Evolutionary conservation across 768 basidiomycete species (phyloP).

Genomic region (Lactarius vividus): DNA sequence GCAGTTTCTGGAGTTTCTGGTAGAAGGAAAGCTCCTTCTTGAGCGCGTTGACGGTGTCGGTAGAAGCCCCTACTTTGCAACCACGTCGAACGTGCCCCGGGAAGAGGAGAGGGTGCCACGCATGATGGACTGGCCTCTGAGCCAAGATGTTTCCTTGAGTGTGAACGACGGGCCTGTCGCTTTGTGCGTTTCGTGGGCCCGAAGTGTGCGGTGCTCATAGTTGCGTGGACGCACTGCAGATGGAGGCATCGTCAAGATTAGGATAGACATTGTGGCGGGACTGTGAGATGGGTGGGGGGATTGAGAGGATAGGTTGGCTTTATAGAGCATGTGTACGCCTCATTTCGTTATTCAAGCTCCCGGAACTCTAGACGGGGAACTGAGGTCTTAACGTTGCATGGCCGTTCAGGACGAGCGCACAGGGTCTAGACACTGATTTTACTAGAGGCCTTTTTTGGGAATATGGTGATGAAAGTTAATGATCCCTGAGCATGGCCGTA

Average conservation of each 20-base stretch:
- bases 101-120: constrained; percentile 13
- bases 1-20: constrained; percentile 9
- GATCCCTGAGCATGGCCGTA: too few species aligned
- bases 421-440: too few species aligned
- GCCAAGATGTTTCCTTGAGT: constrained; percentile 10
- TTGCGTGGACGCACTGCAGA: background rate
- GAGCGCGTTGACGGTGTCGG: background rate
- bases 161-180: constrained; percentile 6
- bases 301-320: background rate
- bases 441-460: too few species aligned
- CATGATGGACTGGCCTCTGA: constrained; percentile 19
- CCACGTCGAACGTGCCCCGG: constrained; percentile 14
- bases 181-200: constrained; percentile 7
- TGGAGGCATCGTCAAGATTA: constrained; percentile 18
- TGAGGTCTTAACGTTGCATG: too few species aligned
- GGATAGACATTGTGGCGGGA: constrained; percentile 4
- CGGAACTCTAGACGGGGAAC: too few species aligned
- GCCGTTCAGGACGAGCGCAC: too few species aligned
- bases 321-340: background rate
- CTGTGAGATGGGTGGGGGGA: background rate
- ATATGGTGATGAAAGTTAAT: too few species aligned
- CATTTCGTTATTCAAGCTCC: too few species aligned
- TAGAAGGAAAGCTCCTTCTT: constrained; percentile 14
- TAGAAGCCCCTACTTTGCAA: constrained; percentile 9
- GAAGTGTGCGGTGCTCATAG: constrained; percentile 20